Evolutionary conservation across 257 asterid species (phyloP), one percentile per base, ranked within the genome.

Genomic region (Verbascum thapsus): DNA sequence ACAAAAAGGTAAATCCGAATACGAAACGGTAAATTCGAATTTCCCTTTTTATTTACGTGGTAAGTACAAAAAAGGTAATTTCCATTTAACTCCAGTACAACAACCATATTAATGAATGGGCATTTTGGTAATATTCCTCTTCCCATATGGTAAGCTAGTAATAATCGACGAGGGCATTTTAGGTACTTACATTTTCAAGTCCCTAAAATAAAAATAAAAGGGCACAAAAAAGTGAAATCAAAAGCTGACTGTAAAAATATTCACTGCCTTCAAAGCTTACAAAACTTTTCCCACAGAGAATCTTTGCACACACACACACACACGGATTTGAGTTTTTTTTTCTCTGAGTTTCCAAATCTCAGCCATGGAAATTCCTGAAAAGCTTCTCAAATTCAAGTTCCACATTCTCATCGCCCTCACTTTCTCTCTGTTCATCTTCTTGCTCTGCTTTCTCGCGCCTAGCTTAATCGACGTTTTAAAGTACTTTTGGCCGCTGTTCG

Each of bases 401-500:
- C 87, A 75, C 10, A 74, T 88, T 70, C 74, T 82, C 20, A 3
- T 75, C 40, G 71, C 32, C 20, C 4, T 59, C 32, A 34, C 66
- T 20, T 57, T 73, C 35, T 8, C 40, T 47, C 26, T 71, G 48
- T 37, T 59, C 8, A 53, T 80, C 47, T 8, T 53, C 54, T 41
- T 23, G 8, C 20, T 64, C 10, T 19, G 76, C 72, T 80, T 72
- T 44, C 66, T 86, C 0, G 90, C 95, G 13, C 92, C 90, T 2
- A 72, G 80, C 5, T 75, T 86, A 22, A 47, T 86, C 64, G 82
- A 82, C 55, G 12, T 86, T 26, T 8, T 88, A 0, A 73, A 63
- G 35, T 88, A 66, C 76, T 88, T 88, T 18, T 83, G 86, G 88
- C 96, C 96, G 26, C 95, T 88, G 0, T 69, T 88, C 41, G 60